Percentiles rank a stretch among this genome's conserved stretches.
Evolutionary conservation across 129 eudicot genomes (phyloP).

Genomic region (Mikania micrantha): DNA sequence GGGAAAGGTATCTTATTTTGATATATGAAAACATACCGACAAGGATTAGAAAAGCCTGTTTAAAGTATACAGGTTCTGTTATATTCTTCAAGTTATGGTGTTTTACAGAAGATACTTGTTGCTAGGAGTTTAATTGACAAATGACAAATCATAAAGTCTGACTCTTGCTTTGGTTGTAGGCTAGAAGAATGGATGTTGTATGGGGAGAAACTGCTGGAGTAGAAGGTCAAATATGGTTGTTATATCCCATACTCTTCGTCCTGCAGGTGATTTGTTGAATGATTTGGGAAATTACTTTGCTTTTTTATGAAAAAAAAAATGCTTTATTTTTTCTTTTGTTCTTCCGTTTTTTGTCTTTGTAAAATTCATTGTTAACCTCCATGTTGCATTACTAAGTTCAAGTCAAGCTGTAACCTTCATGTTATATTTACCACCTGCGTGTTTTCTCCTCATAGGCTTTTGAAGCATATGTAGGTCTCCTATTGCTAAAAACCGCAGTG

Average conservation of each 20-base stretch:
- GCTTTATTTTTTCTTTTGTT: too few species aligned
- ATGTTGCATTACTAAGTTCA: not conserved
- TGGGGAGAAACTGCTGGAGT: constrained; percentile 99
- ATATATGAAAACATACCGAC: not conserved
- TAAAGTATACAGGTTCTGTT: not conserved
- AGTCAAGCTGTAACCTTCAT: not conserved
- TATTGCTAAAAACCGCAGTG: constrained; percentile 76
- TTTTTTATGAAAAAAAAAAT: not conserved
- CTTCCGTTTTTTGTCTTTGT: too few species aligned
- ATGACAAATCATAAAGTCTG: not conserved
- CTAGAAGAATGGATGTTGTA: constrained; percentile 96
- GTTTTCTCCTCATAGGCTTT: constrained; percentile 50
- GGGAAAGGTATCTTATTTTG: constrained; percentile 57
- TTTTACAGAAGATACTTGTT: not conserved
- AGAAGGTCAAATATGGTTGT: constrained; percentile 73
- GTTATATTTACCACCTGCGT: not conserved
- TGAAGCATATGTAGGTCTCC: constrained; percentile 82
- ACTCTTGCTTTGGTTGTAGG: constrained; percentile 39
- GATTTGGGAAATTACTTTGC: not conserved
- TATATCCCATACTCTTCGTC: constrained; percentile 69
- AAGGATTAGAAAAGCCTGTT: not conserved
- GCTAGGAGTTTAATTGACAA: not conserved
- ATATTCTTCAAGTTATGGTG: not conserved
- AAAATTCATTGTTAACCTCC: not conserved
- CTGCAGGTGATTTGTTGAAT: constrained; percentile 53